Percentiles rank a stretch among this genome's conserved stretches.
Evolutionary conservation across 352 stramenopile genomes (phyloP).

Genomic region (Bremia lactucae): DNA sequence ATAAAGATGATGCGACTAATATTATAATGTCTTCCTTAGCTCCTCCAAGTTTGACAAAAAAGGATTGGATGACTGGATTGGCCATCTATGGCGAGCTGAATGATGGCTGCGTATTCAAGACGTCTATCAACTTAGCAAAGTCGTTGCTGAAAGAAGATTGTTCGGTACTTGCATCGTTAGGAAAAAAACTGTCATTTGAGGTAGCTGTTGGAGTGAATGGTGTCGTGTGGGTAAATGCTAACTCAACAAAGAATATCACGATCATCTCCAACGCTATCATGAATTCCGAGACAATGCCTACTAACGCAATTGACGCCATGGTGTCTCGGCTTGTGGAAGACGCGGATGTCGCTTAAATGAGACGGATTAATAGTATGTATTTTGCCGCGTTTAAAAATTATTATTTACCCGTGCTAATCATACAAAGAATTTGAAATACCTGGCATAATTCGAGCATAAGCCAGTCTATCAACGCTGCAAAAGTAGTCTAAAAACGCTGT

Average conservation of each 20-base stretch:
- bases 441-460: too few relatives aligned
- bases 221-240: constrained; percentile 91
- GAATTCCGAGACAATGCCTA: constrained; percentile 82
- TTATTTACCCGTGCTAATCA: too few relatives aligned
- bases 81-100: constrained; percentile 92
- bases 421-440: too few relatives aligned
- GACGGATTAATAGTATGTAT: too few relatives aligned
- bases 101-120: constrained; percentile 87
- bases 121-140: constrained; percentile 68
- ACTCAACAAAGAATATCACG: constrained; percentile 70
- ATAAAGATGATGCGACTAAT: too few relatives aligned
- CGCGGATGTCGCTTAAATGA: constrained; percentile 29
- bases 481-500: too few relatives aligned
- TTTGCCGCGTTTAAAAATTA: too few relatives aligned
- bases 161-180: constrained; percentile 78
- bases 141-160: constrained; percentile 60
- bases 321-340: constrained; percentile 60
- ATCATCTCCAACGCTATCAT: constrained; percentile 84
- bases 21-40: too few relatives aligned
- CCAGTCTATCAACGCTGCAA: too few relatives aligned
- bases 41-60: constrained; percentile 78
- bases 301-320: constrained; percentile 67
- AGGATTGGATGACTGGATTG: constrained; percentile 98
- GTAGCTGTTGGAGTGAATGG: constrained; percentile 94
- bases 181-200: constrained; percentile 87